Percentiles rank a stretch among this genome's conserved stretches.
phyloP scores from a whole-genome alignment of 768 basidiomycete species.

The Suillus sp. region DNA sequence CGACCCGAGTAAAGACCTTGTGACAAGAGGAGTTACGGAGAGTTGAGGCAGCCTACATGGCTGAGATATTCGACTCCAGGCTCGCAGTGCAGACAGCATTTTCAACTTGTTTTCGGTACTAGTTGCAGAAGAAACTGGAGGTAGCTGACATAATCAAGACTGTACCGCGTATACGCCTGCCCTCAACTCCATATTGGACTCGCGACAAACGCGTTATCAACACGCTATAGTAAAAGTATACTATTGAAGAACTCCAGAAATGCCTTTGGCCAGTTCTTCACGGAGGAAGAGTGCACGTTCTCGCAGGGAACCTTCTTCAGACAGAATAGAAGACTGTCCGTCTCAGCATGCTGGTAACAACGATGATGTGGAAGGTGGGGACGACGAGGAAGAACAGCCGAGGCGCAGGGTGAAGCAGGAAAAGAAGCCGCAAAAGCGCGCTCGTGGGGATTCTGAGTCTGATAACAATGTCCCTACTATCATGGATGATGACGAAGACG shows the following conservation, averaged over 20 bases:
- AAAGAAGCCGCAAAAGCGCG: slow-evolving; percentile 30
- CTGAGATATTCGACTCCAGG: slow-evolving; percentile 19
- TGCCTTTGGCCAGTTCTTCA: slow-evolving; percentile 38
- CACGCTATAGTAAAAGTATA: not conserved
- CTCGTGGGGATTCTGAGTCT: slow-evolving; percentile 38
- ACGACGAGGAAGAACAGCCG: slow-evolving; percentile 43
- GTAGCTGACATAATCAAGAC: slow-evolving; percentile 14
- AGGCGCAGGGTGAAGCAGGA: slow-evolving; percentile 37
- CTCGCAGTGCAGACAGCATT: slow-evolving; percentile 33
- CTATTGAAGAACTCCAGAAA: slow-evolving; percentile 15
- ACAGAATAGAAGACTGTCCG: slow-evolving; percentile 53
- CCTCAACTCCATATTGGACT: slow-evolving; percentile 25
- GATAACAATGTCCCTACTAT: slow-evolving; percentile 24
- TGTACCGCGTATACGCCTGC: slow-evolving; percentile 30
- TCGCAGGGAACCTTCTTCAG: slow-evolving; percentile 53
- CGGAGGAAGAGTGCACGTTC: slow-evolving; percentile 38
- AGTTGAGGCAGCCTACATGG: slow-evolving; percentile 21
- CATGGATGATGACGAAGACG: slow-evolving; percentile 47
- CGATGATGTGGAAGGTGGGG: slow-evolving; percentile 44
- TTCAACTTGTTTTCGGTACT: slow-evolving; percentile 1
- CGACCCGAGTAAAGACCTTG: slow-evolving; percentile 27
- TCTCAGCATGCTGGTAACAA: slow-evolving; percentile 35
- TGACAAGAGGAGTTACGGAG: not conserved
- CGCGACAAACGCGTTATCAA: slow-evolving; percentile 16
- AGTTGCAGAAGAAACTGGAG: not conserved